A percentile compares a stretch with the other conserved stretches of the same genome.
Conservation (phyloP, 1,139 yeast genomes). For the Pichiaceae sp. region DNA sequence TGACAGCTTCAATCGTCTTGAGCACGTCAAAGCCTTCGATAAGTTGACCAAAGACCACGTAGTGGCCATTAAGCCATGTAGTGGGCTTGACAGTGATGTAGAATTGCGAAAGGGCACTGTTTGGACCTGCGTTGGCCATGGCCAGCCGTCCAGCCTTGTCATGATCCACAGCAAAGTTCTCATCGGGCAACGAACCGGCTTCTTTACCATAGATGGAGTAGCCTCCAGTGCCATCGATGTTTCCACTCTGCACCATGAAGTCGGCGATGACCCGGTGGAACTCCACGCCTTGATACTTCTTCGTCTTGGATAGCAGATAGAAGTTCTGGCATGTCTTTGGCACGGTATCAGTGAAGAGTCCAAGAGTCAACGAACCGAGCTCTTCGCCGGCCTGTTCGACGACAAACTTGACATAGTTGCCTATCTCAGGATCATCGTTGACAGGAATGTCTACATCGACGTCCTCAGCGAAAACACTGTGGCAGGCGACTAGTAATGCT, state of each 20-base stretch:
- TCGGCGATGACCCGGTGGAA: constrained; percentile 73
- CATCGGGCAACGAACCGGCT: constrained; percentile 45
- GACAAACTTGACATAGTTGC: constrained; percentile 56
- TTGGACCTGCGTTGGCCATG: constrained; percentile 77
- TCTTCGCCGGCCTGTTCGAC: constrained; percentile 45
- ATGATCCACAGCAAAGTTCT: constrained; percentile 58
- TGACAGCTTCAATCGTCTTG: constrained; percentile 19
- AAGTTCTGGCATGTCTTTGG: constrained; percentile 72
- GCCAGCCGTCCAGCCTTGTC: constrained; percentile 61
- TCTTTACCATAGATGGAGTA: constrained; percentile 64
- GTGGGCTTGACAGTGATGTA: constrained; percentile 31
- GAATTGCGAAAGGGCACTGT: constrained; percentile 76
- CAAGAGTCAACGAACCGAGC: constrained; percentile 61
- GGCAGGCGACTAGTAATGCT: background rate
- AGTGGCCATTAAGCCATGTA: constrained; percentile 34
- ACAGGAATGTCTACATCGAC: constrained; percentile 14
- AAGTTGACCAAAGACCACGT: constrained; percentile 34
- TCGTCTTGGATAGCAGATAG: constrained; percentile 52
- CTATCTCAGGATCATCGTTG: constrained; percentile 46
- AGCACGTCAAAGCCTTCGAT: constrained; percentile 25
- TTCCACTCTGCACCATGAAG: constrained; percentile 83
- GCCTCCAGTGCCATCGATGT: constrained; percentile 71
- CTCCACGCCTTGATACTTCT: constrained; percentile 45
- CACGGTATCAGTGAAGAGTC: constrained; percentile 64
- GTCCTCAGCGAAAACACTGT: background rate